Evolutionary conservation across 768 basidiomycete species (phyloP), one percentile per base, ranked within the genome.

Genomic region (Auriculariales sp.): DNA sequence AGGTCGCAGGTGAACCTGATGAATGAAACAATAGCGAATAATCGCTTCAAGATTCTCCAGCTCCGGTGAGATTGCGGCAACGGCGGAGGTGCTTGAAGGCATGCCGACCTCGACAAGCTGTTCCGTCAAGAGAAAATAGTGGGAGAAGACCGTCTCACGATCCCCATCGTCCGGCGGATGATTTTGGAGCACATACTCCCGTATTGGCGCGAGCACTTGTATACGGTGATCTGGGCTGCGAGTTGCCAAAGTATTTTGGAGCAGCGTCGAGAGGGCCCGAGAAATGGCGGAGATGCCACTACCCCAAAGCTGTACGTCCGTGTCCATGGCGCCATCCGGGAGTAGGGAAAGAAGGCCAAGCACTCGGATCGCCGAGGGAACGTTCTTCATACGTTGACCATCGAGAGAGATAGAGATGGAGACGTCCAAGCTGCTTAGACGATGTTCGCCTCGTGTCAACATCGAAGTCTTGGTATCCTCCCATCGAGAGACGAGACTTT

Each of bases 301-400:
- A 17, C 52, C 55, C 28, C 57, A 54, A 1, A 27, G 44, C 1
- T 27, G 48, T 1, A 59, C 45, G 31, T 57, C 46, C 15, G 36
- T 48, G 46, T 64, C 53, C 2, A 44, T 22, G 5, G 57, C 39
- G 3, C 39, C 39, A 19, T 44, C 22, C 10, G 39, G 39, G 6
- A 44, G 39, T 24, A 44, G 19, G 6, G 39, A 12, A 7, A 44
- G 39, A 19, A 44, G 19, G 15, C 17, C 19, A 25, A 44, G 39
- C n/a, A 44, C 12, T 9, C 10, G n/a, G 9, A 5, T 15, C 4
- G 24, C 19, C 5, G 22, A 19, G 6, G 39, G 17, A 7, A 22
- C 17, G n/a, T 12, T 12, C 22, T 9, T 19, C 39, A 44, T 6
- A 9, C 39, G 39, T 11, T 19, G 29, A 6, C 28, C 28, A 4